Evolutionary conservation across 2,329 filamentous ascomycete species (phyloP).

Genomic region (Pseudogymnoascus sp.): DNA sequence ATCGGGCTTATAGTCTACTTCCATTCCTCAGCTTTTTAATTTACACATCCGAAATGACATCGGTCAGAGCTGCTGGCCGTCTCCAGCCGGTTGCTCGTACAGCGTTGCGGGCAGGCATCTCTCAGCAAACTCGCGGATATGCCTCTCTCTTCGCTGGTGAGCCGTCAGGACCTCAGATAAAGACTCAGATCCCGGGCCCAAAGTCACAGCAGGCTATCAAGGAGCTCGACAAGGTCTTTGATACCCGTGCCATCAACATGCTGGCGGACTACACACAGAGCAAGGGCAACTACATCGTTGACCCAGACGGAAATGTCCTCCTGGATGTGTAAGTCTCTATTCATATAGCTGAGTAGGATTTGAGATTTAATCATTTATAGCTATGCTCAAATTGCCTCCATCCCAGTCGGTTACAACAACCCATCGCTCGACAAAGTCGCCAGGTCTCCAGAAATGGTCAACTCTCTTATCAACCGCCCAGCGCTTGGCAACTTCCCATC

Average conservation of each 20-base stretch:
- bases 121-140: not conserved
- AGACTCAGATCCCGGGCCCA: slow-evolving; percentile 33
- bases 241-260: slow-evolving; percentile 44
- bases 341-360: not conserved
- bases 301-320: slow-evolving; percentile 42
- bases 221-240: slow-evolving; percentile 41
- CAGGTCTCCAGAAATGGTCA: slow-evolving; percentile 62
- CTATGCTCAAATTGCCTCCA: slow-evolving; percentile 76
- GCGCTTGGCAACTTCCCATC: slow-evolving; percentile 76
- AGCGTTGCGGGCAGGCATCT: not conserved
- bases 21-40: not conserved
- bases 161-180: slow-evolving; percentile 24
- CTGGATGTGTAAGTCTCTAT: slow-evolving; percentile 38
- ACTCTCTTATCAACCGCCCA: slow-evolving; percentile 68
- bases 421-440: slow-evolving; percentile 57
- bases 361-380: slow-evolving; percentile 28
- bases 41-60: slow-evolving; percentile 20
- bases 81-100: slow-evolving; percentile 20
- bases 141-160: slow-evolving; percentile 26
- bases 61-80: slow-evolving; percentile 24
- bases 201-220: slow-evolving; percentile 30
- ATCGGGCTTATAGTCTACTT: not conserved
- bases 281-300: slow-evolving; percentile 44
- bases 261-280: slow-evolving; percentile 46
- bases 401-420: slow-evolving; percentile 79